These are phyloP conservation scores for Candida ponderosae DNA, from an alignment of 805 yeast genomes.

Conservation along the genomic window DNA sequence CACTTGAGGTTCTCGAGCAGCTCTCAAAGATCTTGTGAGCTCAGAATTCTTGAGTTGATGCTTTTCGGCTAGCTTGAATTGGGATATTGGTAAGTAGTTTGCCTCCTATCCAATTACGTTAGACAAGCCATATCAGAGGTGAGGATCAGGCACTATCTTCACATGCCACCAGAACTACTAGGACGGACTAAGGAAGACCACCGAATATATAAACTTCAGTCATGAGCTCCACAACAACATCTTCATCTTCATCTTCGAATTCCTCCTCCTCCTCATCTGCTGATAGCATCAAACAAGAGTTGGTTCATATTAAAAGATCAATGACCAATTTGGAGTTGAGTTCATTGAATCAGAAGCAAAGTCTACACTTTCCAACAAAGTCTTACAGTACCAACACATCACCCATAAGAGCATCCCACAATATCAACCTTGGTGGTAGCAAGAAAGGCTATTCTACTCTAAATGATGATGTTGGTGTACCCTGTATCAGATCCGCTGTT, in stretches of 20 bases:
- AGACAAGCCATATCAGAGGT: no score
- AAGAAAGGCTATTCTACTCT: background rate
- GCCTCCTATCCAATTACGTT: no score
- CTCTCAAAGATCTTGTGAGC: no score
- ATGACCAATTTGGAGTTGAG: background rate
- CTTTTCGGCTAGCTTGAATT: no score
- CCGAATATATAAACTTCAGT: no score
- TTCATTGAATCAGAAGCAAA: slow-evolving; percentile 1
- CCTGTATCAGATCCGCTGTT: background rate
- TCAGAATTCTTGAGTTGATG: no score
- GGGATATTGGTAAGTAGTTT: no score
- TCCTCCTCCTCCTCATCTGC: slow-evolving; percentile 1
- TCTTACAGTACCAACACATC: slow-evolving; percentile 1
- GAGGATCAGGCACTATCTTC: no score
- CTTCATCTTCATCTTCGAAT: background rate
- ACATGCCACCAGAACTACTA: no score
- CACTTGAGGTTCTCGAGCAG: no score
- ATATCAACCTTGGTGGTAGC: background rate
- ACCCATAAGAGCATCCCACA: background rate
- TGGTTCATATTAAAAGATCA: background rate
- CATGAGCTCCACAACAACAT: no score
- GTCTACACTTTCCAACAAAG: background rate
- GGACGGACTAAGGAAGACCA: no score
- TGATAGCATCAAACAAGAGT: slow-evolving; percentile 5
- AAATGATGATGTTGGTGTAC: background rate